phyloP scores from a whole-genome alignment of 306 rosid genomes.

The Malus domestica region ASM211411v1 NC_041790.1:4701501-4702000 shows the following conservation, averaged over 20 bases:
- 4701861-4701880: background rate
- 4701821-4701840: background rate
- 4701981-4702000: background rate
- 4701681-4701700: too few species aligned
- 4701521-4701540: too few species aligned
- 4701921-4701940: background rate
- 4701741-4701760: background rate
- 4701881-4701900: background rate
- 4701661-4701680: too few species aligned
- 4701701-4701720: fast-evolving
- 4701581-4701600: too few species aligned
- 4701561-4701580: too few species aligned
- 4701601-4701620: too few species aligned
- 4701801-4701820: background rate
- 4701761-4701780: background rate
- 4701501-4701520: too few species aligned
- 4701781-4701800: background rate
- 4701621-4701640: too few species aligned
- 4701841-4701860: background rate
- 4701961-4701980: background rate
- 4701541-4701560: too few species aligned
- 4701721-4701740: too few species aligned
- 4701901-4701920: background rate
- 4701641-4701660: too few species aligned
- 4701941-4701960: background rate